Base-by-base conservation (phyloP, 2,329 filamentous ascomycete genomes). In the Rutstroemia sp. region DNA sequence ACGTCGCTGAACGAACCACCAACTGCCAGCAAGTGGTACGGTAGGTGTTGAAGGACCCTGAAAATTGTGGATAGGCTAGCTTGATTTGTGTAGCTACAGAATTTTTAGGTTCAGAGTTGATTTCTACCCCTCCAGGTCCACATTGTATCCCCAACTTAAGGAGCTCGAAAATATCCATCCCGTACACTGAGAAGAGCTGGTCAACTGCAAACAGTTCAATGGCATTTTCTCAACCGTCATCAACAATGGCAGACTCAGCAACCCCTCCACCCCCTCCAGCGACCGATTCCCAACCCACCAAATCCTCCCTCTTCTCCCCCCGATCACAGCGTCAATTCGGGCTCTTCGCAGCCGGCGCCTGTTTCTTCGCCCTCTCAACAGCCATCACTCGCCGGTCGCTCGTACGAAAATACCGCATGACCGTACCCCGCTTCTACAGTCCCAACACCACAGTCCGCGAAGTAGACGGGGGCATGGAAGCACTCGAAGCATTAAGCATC, bases 401-500 rank as follows among this genome's bases (percentile, higher is more conserved):
- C 38, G 69, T 75, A 44, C 81, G 84, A 46, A 86, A 87, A 62
- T 78, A 80, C 57, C 69, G 80, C 21, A 76, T 81, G 21, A 74
- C 82, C 12, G 73, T 82, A 40, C 91, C 92, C 10, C 80, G 79
- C 48, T 92, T 87, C 75, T 95, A 87, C 77, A 75, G 81, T 14
- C 81, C 79, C 46, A 85, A 81, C 70, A 82, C 81, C 63, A 72
- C 75, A 61, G 77, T 71, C 71, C 70, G 68, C 71, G 51, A 75
- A 46, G 77, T 82, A 27, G 86, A 86, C 66, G 84, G 84, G 7
- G 78, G 82, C 1, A 69, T 87, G 40, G 86, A 96, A 61, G 92
- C 92, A 0, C 73, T 87, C 36, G 88, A 95, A 71, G 92, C 92
- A 0, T 76, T 99, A 21, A 88, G 86, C 49, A 76, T 96, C 38